A percentile compares a stretch with the other conserved stretches of the same genome.
Evolutionary conservation across 169 alveolate species (phyloP).

Genomic region (Cardiosporidium cionae): DNA sequence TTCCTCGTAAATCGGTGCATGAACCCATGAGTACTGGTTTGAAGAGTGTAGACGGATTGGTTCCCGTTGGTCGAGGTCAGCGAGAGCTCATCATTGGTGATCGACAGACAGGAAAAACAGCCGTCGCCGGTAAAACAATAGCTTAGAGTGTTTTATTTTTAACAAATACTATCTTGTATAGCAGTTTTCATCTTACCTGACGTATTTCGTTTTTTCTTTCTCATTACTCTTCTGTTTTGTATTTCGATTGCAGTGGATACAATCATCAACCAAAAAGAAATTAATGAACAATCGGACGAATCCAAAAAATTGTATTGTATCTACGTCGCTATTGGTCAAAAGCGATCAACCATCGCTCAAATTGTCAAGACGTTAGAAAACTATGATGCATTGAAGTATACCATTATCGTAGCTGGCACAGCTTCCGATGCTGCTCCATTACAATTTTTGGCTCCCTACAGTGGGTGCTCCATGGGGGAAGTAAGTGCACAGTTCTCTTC

Average conservation of each 20-base stretch:
- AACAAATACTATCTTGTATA: neutral
- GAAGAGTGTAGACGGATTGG: slow-evolving; percentile 91
- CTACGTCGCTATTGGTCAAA: slow-evolving; percentile 96
- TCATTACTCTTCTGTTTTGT: neutral
- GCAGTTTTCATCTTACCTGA: neutral
- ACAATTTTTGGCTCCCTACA: slow-evolving; percentile 93
- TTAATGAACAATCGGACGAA: slow-evolving; percentile 64
- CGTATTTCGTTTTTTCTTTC: neutral
- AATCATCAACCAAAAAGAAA: slow-evolving; percentile 81
- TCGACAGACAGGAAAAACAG: slow-evolving; percentile 97
- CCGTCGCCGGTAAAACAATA: slow-evolving; percentile 67
- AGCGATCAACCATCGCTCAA: slow-evolving; percentile 89
- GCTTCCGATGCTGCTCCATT: slow-evolving; percentile 99
- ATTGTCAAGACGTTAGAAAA: slow-evolving; percentile 66
- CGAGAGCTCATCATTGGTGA: slow-evolving; percentile 97
- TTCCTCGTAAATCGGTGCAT: slow-evolving; percentile 90
- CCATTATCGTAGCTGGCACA: slow-evolving; percentile 94
- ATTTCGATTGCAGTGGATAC: slow-evolving; percentile 68
- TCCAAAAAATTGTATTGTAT: slow-evolving; percentile 86
- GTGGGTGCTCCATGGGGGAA: slow-evolving; percentile 98
- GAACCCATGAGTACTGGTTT: slow-evolving; percentile 91
- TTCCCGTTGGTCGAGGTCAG: slow-evolving; percentile 98
- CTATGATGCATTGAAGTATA: slow-evolving; percentile 76
- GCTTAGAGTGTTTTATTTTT: neutral
- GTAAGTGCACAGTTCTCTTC: too few species aligned